Percentiles rank a stretch among this genome's conserved stretches.
Conservation (phyloP, 768 basidiomycete genomes). For the Mycena amicta region DNA sequence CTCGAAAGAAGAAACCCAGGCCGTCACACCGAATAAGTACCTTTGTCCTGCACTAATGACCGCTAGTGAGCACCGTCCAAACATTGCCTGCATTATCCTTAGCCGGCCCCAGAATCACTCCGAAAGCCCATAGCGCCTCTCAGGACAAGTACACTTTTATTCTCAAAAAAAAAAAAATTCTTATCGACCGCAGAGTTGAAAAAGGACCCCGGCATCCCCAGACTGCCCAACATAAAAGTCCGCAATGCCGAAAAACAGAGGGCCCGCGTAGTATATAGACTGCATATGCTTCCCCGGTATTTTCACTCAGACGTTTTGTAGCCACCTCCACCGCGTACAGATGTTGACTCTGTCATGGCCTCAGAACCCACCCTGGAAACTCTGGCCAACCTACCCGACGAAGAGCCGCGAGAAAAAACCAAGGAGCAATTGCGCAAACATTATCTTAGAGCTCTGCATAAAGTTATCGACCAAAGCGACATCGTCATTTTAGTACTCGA, state of each 20-base stretch:
- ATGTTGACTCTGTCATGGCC: slow-evolving; percentile 70
- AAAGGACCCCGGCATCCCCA: slow-evolving; percentile 88
- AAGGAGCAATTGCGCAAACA: slow-evolving; percentile 72
- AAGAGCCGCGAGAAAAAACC: slow-evolving; percentile 45
- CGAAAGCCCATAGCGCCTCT: slow-evolving; percentile 13
- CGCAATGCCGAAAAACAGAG: slow-evolving; percentile 55
- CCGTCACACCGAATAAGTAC: neutral
- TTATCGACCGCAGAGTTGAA: slow-evolving; percentile 60
- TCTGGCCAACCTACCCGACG: slow-evolving; percentile 53
- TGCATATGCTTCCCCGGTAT: neutral
- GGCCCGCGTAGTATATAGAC: slow-evolving; percentile 40
- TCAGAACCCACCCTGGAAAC: slow-evolving; percentile 72
- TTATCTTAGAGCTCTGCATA: slow-evolving; percentile 80
- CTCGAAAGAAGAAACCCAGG: slow-evolving; percentile 3
- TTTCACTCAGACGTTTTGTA: slow-evolving; percentile 20
- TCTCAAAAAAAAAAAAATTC: neutral
- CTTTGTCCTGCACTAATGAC: slow-evolving; percentile 7
- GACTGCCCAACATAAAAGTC: slow-evolving; percentile 73
- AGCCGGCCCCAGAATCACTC: slow-evolving; percentile 10
- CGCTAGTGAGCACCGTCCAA: slow-evolving; percentile 7
- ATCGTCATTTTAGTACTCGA: slow-evolving; percentile 90
- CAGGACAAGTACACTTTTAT: slow-evolving; percentile 23
- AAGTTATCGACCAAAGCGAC: slow-evolving; percentile 92
- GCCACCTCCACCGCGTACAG: slow-evolving; percentile 32
- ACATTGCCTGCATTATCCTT: neutral